Evolutionary conservation across 2,329 filamentous ascomycete genomes (phyloP).

Genomic region (Dactylellina drechsleri): DNA sequence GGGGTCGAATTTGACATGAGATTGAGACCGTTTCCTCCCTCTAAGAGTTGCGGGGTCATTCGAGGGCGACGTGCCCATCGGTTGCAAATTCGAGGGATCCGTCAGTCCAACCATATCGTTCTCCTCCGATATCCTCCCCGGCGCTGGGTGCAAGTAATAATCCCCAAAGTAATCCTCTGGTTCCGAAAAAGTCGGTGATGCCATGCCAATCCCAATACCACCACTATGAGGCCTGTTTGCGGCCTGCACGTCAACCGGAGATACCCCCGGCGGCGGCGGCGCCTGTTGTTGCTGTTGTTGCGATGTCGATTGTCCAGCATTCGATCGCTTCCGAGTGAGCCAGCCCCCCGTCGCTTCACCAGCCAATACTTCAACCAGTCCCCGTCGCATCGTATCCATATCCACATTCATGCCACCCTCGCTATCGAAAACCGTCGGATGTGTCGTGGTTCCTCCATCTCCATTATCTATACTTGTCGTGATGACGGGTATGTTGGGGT

Average conservation of each 20-base stretch:
- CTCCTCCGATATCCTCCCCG: slow-evolving; percentile 42
- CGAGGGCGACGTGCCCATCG: slow-evolving; percentile 54
- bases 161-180: slow-evolving; percentile 53
- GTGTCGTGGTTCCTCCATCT: slow-evolving; percentile 14
- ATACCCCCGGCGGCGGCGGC: slow-evolving; percentile 9
- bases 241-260: slow-evolving; percentile 22
- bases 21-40: slow-evolving; percentile 55
- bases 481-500: slow-evolving; percentile 45
- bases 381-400: slow-evolving; percentile 54
- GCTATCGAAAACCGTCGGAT: slow-evolving; percentile 45
- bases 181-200: slow-evolving; percentile 43
- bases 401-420: slow-evolving; percentile 54
- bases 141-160: slow-evolving; percentile 29
- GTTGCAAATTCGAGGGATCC: slow-evolving; percentile 57
- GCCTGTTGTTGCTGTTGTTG: neutral
- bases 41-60: slow-evolving; percentile 24
- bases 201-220: slow-evolving; percentile 35
- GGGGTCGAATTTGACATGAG: slow-evolving; percentile 56
- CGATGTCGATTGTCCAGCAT: slow-evolving; percentile 53
- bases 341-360: slow-evolving; percentile 44
- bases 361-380: slow-evolving; percentile 42
- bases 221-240: slow-evolving; percentile 17
- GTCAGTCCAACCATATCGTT: slow-evolving; percentile 56
- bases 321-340: slow-evolving; percentile 40
- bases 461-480: slow-evolving; percentile 44